Conservation (phyloP, 805 yeast genomes). For the Maudiozyma bulderi region DNA sequence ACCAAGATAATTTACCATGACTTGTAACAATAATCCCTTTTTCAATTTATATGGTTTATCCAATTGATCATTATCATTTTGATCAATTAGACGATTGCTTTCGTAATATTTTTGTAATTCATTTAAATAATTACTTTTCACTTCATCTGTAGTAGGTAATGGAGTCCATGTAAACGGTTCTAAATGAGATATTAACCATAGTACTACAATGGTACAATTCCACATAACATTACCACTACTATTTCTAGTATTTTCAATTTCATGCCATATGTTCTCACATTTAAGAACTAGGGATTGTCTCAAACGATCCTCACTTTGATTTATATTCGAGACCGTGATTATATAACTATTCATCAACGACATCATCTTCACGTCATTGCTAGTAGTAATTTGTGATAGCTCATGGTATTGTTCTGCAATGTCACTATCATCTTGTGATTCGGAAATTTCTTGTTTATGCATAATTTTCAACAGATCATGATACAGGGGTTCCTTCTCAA, state of each 20-base stretch:
- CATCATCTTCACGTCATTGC: constrained; percentile 13
- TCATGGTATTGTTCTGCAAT: neutral
- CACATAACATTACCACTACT: constrained; percentile 17
- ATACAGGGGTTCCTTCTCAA: neutral
- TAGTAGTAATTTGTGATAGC: neutral
- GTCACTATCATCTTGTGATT: neutral
- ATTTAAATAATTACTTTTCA: constrained; percentile 11
- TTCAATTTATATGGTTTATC: constrained; percentile 13
- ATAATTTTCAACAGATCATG: neutral
- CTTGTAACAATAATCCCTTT: constrained; percentile 19
- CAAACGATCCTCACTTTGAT: constrained; percentile 4
- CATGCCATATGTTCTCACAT: constrained; percentile 12
- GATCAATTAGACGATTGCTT: constrained; percentile 13
- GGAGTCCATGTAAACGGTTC: constrained; percentile 25
- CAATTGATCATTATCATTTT: neutral
- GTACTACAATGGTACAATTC: constrained; percentile 21
- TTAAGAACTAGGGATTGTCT: constrained; percentile 7
- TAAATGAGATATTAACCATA: constrained; percentile 25
- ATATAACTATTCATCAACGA: constrained; percentile 17
- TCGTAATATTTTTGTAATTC: constrained; percentile 16
- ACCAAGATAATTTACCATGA: constrained; percentile 24
- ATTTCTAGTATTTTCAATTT: constrained; percentile 8
- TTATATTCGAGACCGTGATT: constrained; percentile 11
- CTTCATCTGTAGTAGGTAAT: constrained; percentile 20
- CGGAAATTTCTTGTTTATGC: neutral